phyloP scores from a whole-genome alignment of 2,329 filamentous ascomycete genomes.

The Xylariaceae sp. region DNA sequence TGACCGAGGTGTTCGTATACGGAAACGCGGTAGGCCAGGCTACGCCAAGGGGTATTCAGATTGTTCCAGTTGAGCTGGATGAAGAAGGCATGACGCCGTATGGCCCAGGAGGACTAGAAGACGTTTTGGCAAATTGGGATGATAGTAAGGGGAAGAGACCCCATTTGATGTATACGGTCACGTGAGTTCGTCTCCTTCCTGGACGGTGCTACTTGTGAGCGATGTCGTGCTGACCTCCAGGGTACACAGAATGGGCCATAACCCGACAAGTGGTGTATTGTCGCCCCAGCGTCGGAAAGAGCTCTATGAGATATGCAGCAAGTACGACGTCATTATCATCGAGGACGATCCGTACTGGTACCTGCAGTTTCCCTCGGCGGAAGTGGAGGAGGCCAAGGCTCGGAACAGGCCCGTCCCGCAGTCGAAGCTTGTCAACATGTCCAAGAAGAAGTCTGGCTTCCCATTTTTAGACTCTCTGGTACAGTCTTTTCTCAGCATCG shows the following conservation, averaged over 20 bases:
- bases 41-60: constrained; percentile 64
- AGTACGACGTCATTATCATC: constrained; percentile 84
- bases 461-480: constrained; percentile 77
- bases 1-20: constrained; percentile 80
- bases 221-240: constrained; percentile 14
- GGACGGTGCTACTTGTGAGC: background rate
- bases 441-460: constrained; percentile 54
- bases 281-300: constrained; percentile 69
- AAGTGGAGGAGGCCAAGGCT: constrained; percentile 44
- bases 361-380: constrained; percentile 77
- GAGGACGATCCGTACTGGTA: constrained; percentile 98
- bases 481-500: constrained; percentile 77
- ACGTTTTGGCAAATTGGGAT: constrained; percentile 83
- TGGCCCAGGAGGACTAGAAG: constrained; percentile 69
- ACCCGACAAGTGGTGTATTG: constrained; percentile 76
- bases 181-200: constrained; percentile 48
- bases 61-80: constrained; percentile 72
- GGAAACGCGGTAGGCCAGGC: constrained; percentile 69
- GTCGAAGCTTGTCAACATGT: constrained; percentile 25
- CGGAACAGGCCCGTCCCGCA: constrained; percentile 31
- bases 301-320: constrained; percentile 74
- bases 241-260: constrained; percentile 71
- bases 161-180: constrained; percentile 85
- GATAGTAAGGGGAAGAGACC: constrained; percentile 67
- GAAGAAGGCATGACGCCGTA: constrained; percentile 71